Evolutionary conservation across 352 stramenopile species (phyloP).

Genomic region (Pseudoperonospora humuli): DNA sequence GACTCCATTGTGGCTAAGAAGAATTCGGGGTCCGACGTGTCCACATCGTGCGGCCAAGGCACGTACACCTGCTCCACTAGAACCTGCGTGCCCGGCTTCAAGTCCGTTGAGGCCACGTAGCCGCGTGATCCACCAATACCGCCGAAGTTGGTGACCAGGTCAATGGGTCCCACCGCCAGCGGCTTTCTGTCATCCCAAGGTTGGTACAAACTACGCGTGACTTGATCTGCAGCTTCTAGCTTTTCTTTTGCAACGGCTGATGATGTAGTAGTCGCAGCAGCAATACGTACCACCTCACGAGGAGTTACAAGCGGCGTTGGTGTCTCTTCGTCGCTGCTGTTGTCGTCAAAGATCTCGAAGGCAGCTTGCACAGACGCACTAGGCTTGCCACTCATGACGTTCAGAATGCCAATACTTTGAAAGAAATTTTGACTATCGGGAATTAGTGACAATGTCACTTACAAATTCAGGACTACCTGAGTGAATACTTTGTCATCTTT

Average conservation of each 20-base stretch:
- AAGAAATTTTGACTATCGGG: no score
- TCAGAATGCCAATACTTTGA: no score
- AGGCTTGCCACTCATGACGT: constrained; percentile 17
- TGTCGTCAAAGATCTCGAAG: constrained; percentile 79
- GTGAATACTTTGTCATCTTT: no score
- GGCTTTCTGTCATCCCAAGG: constrained; percentile 77
- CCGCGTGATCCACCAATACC: constrained; percentile 76
- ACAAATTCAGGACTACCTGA: no score
- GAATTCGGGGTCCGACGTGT: constrained; percentile 68
- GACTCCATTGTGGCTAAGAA: constrained; percentile 85
- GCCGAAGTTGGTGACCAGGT: constrained; percentile 45
- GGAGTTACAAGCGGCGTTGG: constrained; percentile 5
- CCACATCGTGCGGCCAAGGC: constrained; percentile 83
- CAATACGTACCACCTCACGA: constrained; percentile 21
- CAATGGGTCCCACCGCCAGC: constrained; percentile 74
- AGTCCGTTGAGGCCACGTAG: constrained; percentile 73
- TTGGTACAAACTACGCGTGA: constrained; percentile 37
- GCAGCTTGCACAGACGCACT: constrained; percentile 57
- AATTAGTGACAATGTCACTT: no score
- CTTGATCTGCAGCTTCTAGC: background rate
- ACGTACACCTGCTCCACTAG: constrained; percentile 87
- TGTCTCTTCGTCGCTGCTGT: constrained; percentile 56
- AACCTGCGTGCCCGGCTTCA: constrained; percentile 84
- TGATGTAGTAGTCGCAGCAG: background rate
- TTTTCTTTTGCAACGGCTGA: constrained; percentile 3